These are phyloP conservation scores for Musa beccarii DNA, from an alignment of 176 grass and related monocot species.

Conservation along the genomic window DNA sequence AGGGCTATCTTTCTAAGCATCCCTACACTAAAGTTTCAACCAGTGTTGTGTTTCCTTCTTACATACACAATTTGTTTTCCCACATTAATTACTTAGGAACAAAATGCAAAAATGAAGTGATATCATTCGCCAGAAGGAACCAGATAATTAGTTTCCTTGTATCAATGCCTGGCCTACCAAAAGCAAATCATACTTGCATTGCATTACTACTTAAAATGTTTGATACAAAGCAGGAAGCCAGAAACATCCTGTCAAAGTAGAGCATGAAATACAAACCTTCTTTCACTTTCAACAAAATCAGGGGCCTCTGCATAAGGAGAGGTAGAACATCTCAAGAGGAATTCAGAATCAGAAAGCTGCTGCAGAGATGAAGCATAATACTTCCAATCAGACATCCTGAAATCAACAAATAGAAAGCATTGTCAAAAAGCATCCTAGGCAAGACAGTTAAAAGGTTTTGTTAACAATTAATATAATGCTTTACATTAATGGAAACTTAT, in stretches of 20 bases:
- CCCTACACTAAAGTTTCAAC: too few species aligned
- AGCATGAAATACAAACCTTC: slow-evolving; percentile 37
- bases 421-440: slow-evolving; percentile 2
- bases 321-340: slow-evolving; percentile 64
- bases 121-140: too few species aligned
- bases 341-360: slow-evolving; percentile 61
- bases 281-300: slow-evolving; percentile 90
- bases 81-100: too few species aligned
- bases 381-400: slow-evolving; percentile 58
- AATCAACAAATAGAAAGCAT: slow-evolving; percentile 17
- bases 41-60: too few species aligned
- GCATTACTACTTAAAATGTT: too few species aligned
- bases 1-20: too few species aligned
- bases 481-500: background rate
- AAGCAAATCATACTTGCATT: too few species aligned
- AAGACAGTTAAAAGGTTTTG: background rate
- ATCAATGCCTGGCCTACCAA: too few species aligned
- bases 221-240: background rate
- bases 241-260: slow-evolving; percentile 4
- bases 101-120: too few species aligned
- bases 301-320: slow-evolving; percentile 73
- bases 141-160: too few species aligned
- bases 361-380: slow-evolving; percentile 32
- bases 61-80: too few species aligned
- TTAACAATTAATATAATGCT: background rate